These are phyloP conservation scores for Fennellomyces sp. DNA, from an alignment of 371 early-diverging fungal genomes.

Conservation along the genomic window DNA sequence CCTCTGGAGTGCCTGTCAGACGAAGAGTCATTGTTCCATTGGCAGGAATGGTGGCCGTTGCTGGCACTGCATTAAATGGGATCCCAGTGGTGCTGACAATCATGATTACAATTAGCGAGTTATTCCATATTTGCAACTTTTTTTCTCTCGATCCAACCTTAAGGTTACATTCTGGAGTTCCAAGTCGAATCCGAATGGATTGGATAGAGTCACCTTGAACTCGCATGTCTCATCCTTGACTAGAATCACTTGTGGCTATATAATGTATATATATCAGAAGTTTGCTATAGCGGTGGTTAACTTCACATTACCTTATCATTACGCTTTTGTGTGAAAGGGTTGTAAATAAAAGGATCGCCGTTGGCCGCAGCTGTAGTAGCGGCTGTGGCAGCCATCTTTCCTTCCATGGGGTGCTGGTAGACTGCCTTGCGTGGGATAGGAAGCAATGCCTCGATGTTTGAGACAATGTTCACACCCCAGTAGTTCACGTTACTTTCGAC, in stretches of 20 bases:
- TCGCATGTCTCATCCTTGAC: constrained; percentile 71
- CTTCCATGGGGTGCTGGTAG: constrained; percentile 14
- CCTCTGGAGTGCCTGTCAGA: constrained; percentile 65
- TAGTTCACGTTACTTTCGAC: constrained; percentile 41
- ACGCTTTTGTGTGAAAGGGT: constrained; percentile 69
- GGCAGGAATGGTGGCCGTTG: constrained; percentile 68
- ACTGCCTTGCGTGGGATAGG: constrained; percentile 47
- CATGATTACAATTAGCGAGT: background rate
- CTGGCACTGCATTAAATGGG: constrained; percentile 59
- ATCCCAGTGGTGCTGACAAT: constrained; percentile 64
- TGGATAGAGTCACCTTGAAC: constrained; percentile 71
- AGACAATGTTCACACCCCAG: constrained; percentile 55
- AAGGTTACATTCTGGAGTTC: constrained; percentile 70
- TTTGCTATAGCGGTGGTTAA: no score
- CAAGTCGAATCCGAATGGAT: constrained; percentile 82
- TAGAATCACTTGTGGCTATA: constrained; percentile 40
- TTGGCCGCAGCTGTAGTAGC: constrained; percentile 27
- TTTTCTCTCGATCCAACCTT: constrained; percentile 39
- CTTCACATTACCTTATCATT: constrained; percentile 42
- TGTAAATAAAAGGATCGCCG: constrained; percentile 76
- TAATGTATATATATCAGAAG: no score
- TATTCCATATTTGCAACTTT: background rate
- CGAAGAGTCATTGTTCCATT: constrained; percentile 60
- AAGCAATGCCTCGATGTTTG: constrained; percentile 34
- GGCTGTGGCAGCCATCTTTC: constrained; percentile 5